Evolutionary conservation across 169 alveolate genomes (phyloP).

Genomic region (Babesia sp.): DNA sequence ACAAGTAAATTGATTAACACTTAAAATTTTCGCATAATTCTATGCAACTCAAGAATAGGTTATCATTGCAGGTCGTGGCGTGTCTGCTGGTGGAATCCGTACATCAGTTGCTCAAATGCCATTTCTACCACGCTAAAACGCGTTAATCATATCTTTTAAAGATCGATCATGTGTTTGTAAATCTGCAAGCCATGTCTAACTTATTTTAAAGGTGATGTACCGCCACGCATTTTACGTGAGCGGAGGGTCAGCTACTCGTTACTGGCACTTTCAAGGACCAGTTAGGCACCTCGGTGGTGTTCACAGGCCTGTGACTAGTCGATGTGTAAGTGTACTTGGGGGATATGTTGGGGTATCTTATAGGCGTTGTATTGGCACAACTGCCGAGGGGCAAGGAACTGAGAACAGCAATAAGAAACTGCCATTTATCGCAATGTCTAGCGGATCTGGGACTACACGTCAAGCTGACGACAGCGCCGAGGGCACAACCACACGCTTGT

Average conservation of each 20-base stretch:
- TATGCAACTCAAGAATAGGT: too few relatives aligned
- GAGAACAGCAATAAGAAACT: neutral
- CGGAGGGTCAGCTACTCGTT: neutral
- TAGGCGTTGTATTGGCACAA: neutral
- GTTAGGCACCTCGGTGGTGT: neutral
- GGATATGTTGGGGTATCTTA: neutral
- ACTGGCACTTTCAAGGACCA: neutral
- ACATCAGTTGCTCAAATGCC: too few relatives aligned
- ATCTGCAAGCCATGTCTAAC: too few relatives aligned
- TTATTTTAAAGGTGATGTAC: too few relatives aligned
- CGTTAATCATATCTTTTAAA: too few relatives aligned
- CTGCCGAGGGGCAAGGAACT: neutral
- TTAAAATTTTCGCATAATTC: too few relatives aligned
- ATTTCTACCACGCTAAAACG: too few relatives aligned
- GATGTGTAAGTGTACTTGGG: neutral
- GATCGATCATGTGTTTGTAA: too few relatives aligned
- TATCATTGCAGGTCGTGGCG: too few relatives aligned
- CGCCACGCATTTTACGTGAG: neutral
- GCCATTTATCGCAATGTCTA: neutral
- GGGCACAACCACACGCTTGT: conserved; percentile 14
- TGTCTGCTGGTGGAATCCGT: too few relatives aligned
- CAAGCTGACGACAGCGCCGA: conserved; percentile 8
- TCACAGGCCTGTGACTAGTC: neutral
- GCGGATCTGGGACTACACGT: neutral
- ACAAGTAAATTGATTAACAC: too few relatives aligned